phyloP scores from a whole-genome alignment of 1,284 basidiomycete genomes.

The Chondrostereum purpureum region DNA sequence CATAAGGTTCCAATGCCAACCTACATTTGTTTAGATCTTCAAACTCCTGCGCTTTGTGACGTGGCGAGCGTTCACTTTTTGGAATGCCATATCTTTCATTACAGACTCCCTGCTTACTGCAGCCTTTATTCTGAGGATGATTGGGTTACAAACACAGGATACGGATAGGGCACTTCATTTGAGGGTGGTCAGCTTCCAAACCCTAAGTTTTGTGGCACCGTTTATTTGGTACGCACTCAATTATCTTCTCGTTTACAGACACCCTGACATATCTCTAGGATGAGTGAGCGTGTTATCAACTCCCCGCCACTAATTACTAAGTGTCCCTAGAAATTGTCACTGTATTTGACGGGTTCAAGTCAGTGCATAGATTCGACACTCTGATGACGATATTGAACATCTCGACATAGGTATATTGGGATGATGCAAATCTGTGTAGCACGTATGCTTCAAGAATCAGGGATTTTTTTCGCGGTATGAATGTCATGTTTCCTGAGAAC shows the following conservation, averaged over 20 bases:
- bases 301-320: too few relatives aligned
- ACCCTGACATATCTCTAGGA: constrained; percentile 38
- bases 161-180: constrained; percentile 34
- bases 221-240: constrained; percentile 67
- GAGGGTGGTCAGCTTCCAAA: constrained; percentile 77
- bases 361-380: constrained; percentile 15
- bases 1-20: constrained; percentile 1
- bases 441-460: constrained; percentile 87
- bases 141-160: constrained; percentile 41
- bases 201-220: constrained; percentile 80
- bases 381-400: constrained; percentile 3
- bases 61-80: constrained; percentile 74
- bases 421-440: constrained; percentile 84
- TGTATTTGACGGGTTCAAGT: constrained; percentile 79
- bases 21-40: constrained; percentile 41
- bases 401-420: constrained; percentile 55
- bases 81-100: constrained; percentile 66
- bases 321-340: constrained; percentile 60
- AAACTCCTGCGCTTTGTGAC: constrained; percentile 61
- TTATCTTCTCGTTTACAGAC: constrained; percentile 2
- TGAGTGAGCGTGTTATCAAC: constrained; percentile 60
- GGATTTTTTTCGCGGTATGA: constrained; percentile 84
- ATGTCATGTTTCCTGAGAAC: constrained; percentile 3
- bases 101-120: constrained; percentile 68
- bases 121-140: constrained; percentile 71